Conservation (phyloP, 139 green algal genomes). For the Chlorella sorokiniana region DNA sequence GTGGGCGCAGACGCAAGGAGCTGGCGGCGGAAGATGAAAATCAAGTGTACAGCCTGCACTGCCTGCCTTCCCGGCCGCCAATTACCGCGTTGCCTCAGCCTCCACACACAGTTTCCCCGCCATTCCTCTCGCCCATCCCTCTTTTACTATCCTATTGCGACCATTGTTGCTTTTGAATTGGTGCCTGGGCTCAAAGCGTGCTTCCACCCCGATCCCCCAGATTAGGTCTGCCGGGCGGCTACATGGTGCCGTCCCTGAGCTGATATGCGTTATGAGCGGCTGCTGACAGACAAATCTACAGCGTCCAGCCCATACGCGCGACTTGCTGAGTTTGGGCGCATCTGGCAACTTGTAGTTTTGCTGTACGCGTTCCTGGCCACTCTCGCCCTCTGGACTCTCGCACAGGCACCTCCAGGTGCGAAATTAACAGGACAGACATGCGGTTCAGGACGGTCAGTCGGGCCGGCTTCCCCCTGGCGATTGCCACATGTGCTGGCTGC, state of each 20-base stretch:
- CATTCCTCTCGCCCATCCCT: too few relatives aligned
- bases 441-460: background rate
- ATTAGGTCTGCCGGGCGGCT: background rate
- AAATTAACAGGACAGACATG: background rate
- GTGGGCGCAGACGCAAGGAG: too few relatives aligned
- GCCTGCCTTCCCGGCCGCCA: too few relatives aligned
- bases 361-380: constrained; percentile 13
- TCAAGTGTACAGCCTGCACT: too few relatives aligned
- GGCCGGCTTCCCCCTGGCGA: too few relatives aligned
- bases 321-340: background rate
- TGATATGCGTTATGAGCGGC: constrained; percentile 1
- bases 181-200: background rate
- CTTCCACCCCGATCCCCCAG: background rate
- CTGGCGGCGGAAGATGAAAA: too few relatives aligned
- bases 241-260: background rate
- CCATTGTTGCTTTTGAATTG: background rate
- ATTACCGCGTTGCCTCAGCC: too few relatives aligned
- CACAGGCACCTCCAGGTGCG: constrained; percentile 6
- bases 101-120: too few relatives aligned
- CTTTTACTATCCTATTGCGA: too few relatives aligned
- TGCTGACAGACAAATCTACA: background rate
- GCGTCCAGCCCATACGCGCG: background rate
- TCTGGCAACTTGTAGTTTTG: background rate
- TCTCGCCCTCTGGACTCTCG: constrained; percentile 12
- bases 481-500: too few relatives aligned